Evolutionary conservation across 441 rosid species (phyloP).

Genomic region (Geranium incanum): DNA sequence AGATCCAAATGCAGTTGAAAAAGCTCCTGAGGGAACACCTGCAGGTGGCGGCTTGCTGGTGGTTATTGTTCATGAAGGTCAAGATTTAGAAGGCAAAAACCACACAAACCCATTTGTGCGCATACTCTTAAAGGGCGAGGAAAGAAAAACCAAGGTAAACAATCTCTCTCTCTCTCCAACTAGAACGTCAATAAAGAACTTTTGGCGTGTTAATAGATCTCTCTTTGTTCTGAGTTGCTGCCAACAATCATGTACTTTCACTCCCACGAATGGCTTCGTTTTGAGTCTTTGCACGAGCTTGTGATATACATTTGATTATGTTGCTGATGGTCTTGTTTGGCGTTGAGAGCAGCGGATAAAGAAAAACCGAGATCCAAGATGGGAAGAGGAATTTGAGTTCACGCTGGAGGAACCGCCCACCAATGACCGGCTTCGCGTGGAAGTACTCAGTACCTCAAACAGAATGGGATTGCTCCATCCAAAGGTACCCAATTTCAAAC

Average conservation of each 20-base stretch:
- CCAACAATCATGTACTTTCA: neutral
- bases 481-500: neutral
- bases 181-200: neutral
- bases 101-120: constrained; percentile 2
- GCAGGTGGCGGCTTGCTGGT: constrained; percentile 10
- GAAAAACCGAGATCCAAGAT: constrained; percentile 2
- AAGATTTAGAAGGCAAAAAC: constrained; percentile 4
- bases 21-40: constrained; percentile 16
- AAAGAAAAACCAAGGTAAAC: constrained; percentile 8
- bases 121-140: constrained; percentile 2
- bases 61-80: neutral
- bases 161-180: neutral
- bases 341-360: neutral
- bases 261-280: neutral
- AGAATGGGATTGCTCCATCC: neutral
- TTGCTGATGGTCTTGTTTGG: neutral
- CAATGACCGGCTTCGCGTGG: neutral
- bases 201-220: no score
- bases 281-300: neutral
- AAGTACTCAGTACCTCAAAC: neutral
- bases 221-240: no score
- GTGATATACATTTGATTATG: neutral
- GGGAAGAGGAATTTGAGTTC: constrained; percentile 2
- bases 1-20: constrained; percentile 9
- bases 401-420: neutral